phyloP scores from a whole-genome alignment of 1,284 basidiomycete species.

The Microbotryum scabiosae region DNA sequence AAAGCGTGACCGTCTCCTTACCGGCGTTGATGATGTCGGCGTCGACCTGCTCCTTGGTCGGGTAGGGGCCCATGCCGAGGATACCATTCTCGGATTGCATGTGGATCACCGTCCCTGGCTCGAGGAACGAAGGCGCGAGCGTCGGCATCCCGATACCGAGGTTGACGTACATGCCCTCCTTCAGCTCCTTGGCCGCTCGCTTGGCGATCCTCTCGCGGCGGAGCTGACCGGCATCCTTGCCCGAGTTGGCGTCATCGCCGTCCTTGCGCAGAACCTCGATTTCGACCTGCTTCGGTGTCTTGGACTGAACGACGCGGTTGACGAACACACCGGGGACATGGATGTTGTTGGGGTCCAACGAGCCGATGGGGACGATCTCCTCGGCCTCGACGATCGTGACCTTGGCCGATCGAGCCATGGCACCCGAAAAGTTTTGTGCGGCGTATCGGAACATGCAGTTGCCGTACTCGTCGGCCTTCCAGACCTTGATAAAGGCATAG shows the following conservation, averaged over 20 bases:
- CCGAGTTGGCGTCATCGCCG: conserved; percentile 24
- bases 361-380: conserved; percentile 78
- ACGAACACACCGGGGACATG: conserved; percentile 43
- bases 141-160: conserved; percentile 74
- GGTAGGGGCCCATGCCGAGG: conserved; percentile 86
- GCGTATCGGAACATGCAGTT: conserved; percentile 54
- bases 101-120: conserved; percentile 74
- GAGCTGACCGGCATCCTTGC: conserved; percentile 48
- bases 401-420: conserved; percentile 82
- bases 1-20: conserved; percentile 84
- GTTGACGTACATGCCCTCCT: conserved; percentile 54
- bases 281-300: conserved; percentile 70
- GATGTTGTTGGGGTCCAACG: conserved; percentile 71
- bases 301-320: conserved; percentile 40
- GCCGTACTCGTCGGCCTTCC: conserved; percentile 79
- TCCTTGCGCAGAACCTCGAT: conserved; percentile 17
- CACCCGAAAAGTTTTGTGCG: conserved; percentile 76
- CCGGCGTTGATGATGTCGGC: conserved; percentile 56
- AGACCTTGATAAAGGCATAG: conserved; percentile 74
- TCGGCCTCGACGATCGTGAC: conserved; percentile 91
- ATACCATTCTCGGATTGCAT: conserved; percentile 93
- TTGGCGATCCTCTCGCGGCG: conserved; percentile 65
- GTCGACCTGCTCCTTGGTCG: conserved; percentile 75
- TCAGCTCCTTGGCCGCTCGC: conserved; percentile 79
- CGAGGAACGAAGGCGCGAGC: conserved; percentile 73